Evolutionary conservation across 345 rosid genomes (phyloP).

Genomic region (Abelmoschus esculentus): DNA sequence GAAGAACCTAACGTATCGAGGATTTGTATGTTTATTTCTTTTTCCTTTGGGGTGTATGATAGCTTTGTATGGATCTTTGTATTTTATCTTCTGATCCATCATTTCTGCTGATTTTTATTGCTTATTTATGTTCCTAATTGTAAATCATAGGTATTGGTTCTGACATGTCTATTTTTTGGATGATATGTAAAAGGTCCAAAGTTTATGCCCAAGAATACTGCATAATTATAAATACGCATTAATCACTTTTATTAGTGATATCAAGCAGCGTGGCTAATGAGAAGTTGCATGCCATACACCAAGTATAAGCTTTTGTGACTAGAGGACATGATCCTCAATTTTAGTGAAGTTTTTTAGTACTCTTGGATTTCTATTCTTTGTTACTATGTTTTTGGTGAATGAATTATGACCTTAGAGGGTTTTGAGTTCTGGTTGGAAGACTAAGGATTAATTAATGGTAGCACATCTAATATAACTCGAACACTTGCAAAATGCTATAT

Average conservation of each 20-base stretch:
- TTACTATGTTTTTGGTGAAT: background rate
- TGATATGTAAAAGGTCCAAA: background rate
- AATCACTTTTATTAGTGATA: background rate
- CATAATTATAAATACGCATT: background rate
- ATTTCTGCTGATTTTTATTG: background rate
- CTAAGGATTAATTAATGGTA: background rate
- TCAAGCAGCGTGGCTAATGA: background rate
- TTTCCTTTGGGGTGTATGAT: background rate
- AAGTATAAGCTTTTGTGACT: background rate
- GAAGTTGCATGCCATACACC: background rate
- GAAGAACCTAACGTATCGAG: constrained; percentile 83
- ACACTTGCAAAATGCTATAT: background rate
- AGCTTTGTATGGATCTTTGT: background rate
- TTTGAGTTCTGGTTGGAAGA: background rate
- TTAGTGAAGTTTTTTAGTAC: background rate
- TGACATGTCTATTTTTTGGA: background rate
- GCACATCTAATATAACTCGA: background rate
- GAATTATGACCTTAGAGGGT: background rate
- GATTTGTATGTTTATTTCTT: constrained; percentile 45
- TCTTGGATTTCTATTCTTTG: background rate
- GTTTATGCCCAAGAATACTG: background rate
- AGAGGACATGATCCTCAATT: background rate
- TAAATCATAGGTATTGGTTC: background rate
- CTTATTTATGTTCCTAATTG: background rate
- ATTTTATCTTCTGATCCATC: background rate